Evolutionary conservation across 805 yeast species (phyloP), one percentile per base, ranked within the genome.

Genomic region (Myxozyma mucilagina): DNA sequence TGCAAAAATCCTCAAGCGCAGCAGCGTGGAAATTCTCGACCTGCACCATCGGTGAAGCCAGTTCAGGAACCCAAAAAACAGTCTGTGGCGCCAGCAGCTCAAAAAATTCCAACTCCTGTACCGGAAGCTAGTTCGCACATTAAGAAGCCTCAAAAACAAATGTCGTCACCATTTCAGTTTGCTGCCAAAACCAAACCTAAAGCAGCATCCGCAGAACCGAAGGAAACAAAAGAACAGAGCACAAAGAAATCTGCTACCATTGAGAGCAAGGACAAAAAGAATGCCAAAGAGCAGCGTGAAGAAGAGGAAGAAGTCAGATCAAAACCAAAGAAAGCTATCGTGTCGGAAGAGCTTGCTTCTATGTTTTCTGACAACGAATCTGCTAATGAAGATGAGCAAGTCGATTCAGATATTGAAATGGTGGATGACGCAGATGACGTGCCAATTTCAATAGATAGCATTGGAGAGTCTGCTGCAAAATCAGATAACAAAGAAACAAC

Each of bases 311-410:
- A 31, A n/a, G 24, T 32, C 3, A n/a, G 14, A 6, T 29, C 34
- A 7, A 11, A 38, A 5, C 13, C 41, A 2, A 42, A 52, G 31
- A 35, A 35, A 14, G 56, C n/a, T 24, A 16, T 14, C 16, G 48
- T 42, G 3, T 41, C 56, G 16, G 31, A 48, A 36, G 50, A 47
- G 10, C 18, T 59, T 34, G 50, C 38, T 48, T 36, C 29, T 38
- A 59, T 59, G 57, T 59, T 59, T 36, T 58, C 53, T 16, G 62
- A 58, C 13, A 47, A 58, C 16, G 57, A 53, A 20, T 39, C 48
- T 14, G 62, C 41, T 5, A 35, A 41, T 18, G 56, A 55, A 5
- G 50, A 48, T 13, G 53, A 44, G 29, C 29, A 24, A 24, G 29
- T 4, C 7, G 57, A 44, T 5, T 14, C 53, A 2, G 53, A 49